phyloP scores from a whole-genome alignment of 345 rosid species.

The Gossypium bickii region DNA sequence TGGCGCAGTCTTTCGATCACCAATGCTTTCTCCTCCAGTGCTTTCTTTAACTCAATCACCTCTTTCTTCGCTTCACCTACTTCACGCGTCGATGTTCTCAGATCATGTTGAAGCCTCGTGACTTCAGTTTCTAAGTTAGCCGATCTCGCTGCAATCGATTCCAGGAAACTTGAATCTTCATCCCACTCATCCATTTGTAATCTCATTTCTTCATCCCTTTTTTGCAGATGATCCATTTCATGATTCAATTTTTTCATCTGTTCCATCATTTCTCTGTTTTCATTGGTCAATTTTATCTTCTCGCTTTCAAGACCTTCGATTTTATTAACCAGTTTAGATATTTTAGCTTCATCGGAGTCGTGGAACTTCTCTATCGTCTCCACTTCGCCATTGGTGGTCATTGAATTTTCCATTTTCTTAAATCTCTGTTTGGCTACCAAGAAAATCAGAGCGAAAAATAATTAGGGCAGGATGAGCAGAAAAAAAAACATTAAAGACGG shows the following conservation, averaged over 20 bases:
- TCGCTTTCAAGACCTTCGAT: background rate
- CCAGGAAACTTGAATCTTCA: background rate
- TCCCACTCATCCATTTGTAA: background rate
- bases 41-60: background rate
- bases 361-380: background rate
- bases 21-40: background rate
- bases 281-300: background rate
- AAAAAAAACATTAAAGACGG: too few species aligned
- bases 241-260: background rate
- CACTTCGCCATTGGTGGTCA: background rate
- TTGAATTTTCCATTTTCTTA: background rate
- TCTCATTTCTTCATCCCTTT: background rate
- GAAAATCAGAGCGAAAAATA: background rate
- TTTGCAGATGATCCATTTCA: background rate
- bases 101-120: background rate
- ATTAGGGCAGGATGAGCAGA: background rate
- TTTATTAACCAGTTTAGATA: background rate
- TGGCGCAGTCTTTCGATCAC: background rate
- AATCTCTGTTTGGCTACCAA: background rate
- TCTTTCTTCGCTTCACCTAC: background rate
- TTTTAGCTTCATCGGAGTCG: background rate
- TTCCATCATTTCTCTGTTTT: background rate
- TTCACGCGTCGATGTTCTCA: background rate
- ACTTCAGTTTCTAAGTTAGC: background rate
- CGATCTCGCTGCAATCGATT: background rate